A percentile compares a stretch with the other conserved stretches of the same genome.
Evolutionary conservation across 1,284 basidiomycete species (phyloP).

Genomic region (Rhodotorula sp.): DNA sequence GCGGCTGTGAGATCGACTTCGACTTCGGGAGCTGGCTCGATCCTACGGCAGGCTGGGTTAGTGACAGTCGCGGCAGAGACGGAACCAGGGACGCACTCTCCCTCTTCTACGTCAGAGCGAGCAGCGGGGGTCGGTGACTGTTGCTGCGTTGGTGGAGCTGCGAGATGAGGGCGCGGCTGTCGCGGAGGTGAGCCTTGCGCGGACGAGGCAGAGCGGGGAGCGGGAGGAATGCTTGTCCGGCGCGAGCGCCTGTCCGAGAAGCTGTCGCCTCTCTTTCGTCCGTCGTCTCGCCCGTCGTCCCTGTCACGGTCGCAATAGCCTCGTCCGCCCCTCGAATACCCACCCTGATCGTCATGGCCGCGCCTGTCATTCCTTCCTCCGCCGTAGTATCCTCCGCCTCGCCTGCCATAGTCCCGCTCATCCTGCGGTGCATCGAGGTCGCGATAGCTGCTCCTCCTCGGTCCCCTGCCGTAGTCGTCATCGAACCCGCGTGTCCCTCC

Average conservation of each 20-base stretch:
- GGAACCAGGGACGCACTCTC: slow-evolving; percentile 17
- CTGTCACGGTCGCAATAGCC: slow-evolving; percentile 1
- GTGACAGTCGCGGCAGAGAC: not conserved
- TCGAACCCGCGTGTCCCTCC: not conserved
- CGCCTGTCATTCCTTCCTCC: not conserved
- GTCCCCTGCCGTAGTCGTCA: not conserved
- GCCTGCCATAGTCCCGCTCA: not conserved
- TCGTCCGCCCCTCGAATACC: not conserved
- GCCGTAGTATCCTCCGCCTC: not conserved
- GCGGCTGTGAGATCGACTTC: slow-evolving; percentile 38
- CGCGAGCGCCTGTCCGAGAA: not conserved
- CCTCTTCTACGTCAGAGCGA: not conserved
- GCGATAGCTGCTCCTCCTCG: not conserved
- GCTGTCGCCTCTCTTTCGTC: not conserved
- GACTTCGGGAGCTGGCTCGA: not conserved
- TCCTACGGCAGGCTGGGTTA: not conserved
- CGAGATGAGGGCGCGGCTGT: not conserved
- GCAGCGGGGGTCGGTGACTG: not conserved
- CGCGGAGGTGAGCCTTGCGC: not conserved
- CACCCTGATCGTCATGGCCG: not conserved
- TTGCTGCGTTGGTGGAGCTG: not conserved
- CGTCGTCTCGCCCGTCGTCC: not conserved
- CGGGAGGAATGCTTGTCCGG: not conserved
- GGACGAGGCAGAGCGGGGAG: not conserved
- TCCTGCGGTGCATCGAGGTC: slow-evolving; percentile 6